phyloP scores from a whole-genome alignment of 306 rosid genomes.

The Trifolium pratense region DNA sequence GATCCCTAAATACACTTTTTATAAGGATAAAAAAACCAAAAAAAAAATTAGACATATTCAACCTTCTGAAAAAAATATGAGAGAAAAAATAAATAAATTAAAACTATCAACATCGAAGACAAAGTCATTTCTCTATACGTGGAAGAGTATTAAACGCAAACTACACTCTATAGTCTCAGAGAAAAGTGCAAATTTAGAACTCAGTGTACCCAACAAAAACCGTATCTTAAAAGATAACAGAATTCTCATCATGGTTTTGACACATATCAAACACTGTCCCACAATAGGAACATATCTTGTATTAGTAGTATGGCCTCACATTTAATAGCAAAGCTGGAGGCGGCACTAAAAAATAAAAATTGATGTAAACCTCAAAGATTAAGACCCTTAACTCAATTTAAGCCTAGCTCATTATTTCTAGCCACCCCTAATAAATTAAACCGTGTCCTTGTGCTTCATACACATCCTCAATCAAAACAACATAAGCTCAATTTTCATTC shows the following conservation, averaged over 20 bases:
- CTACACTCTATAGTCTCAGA: background rate
- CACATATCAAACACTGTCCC: constrained; percentile 50
- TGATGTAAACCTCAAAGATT: constrained; percentile 41
- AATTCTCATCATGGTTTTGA: constrained; percentile 46
- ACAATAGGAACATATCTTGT: constrained; percentile 20
- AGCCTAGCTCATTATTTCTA: constrained; percentile 39
- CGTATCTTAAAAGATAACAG: constrained; percentile 48
- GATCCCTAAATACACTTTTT: too few relatives aligned
- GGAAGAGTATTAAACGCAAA: constrained; percentile 28
- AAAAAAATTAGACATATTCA: too few relatives aligned
- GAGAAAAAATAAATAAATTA: too few relatives aligned
- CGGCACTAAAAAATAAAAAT: constrained; percentile 62
- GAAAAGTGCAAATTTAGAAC: constrained; percentile 59
- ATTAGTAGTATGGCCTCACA: constrained; percentile 27
- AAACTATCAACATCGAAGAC: background rate
- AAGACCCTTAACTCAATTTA: constrained; percentile 42
- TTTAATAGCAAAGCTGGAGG: constrained; percentile 51
- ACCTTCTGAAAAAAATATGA: background rate
- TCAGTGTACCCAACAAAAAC: constrained; percentile 48
- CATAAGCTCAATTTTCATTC: background rate
- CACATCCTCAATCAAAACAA: constrained; percentile 37
- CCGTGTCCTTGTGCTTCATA: background rate
- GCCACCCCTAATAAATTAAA: constrained; percentile 47
- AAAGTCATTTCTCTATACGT: constrained; percentile 38
- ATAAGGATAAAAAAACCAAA: too few relatives aligned